Evolutionary conservation across 2,329 filamentous ascomycete genomes (phyloP), one percentile per base, ranked within the genome.

Genomic region (Aspergillus melleus): DNA sequence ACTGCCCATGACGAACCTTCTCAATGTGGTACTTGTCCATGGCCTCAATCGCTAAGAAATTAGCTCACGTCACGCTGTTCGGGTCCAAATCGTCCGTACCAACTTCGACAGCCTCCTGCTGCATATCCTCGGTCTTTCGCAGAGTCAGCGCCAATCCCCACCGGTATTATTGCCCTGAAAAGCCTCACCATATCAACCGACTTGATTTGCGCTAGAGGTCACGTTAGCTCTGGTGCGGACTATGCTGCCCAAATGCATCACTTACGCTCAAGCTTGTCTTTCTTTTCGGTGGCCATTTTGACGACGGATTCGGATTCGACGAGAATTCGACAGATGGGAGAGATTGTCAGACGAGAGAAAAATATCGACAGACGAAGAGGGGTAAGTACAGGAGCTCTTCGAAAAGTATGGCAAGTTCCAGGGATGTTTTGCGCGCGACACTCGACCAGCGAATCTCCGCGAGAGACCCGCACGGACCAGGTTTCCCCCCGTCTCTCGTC

Each of bases 81-180:
- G 52, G 14, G 49, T 29, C 32, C 42, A 42, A 36, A 46, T 52
- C 24, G 39, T 32, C 26, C 92, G 69, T 88, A 97, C 94, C 92
- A 75, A 97, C 90, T 86, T 97, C 92, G 72, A 99, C 91, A 51
- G 89, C 91, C 79, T 98, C 94, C 72, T 91, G 87, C 74, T 97
- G 92, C 95, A 99, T 96, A 71, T 97, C 93, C 61, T 98, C 94
- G 71, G 89, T 94, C 95, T 98, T 74, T 69, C 49, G 53, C 39
- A 52, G n/a, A 57, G 63, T 67, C 46, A 72, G 58, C 52, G 51
- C 52, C 10, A 46, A 46, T 59, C 59, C 62, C 59, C 59, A 30
- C 60, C 59, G 29, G 26, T 55, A n/a, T 59, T 61, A 55, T 44
- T 49, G 55, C 29, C 58, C 58, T 52, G 26, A 58, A 26, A 26